Conservation (phyloP, 2,329 filamentous ascomycete species). For the Cercospora sesami region DNA sequence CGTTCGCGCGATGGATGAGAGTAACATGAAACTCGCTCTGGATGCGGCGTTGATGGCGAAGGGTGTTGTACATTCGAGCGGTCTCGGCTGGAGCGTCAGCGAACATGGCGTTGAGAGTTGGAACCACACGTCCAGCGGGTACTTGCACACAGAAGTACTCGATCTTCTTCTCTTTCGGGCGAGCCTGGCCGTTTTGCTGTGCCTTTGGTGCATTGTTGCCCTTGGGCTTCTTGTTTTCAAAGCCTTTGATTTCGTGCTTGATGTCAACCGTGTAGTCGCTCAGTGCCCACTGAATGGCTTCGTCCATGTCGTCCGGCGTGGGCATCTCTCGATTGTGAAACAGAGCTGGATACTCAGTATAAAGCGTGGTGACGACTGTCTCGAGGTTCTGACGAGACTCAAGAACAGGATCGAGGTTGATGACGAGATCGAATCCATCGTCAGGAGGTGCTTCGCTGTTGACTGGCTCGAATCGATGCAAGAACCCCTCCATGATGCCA, state of each 20-base stretch:
- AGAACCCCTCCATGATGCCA: conserved; percentile 92
- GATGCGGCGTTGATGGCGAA: conserved; percentile 71
- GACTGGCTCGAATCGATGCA: conserved; percentile 78
- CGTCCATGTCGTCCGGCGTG: conserved; percentile 70
- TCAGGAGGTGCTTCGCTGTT: conserved; percentile 70
- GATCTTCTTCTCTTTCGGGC: conserved; percentile 54
- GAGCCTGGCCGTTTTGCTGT: conserved; percentile 39
- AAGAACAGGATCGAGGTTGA: conserved; percentile 75
- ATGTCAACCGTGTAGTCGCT: conserved; percentile 74
- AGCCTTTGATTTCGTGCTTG: conserved; percentile 69
- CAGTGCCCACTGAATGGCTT: conserved; percentile 72
- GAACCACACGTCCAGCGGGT: conserved; percentile 52
- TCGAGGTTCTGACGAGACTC: conserved; percentile 87
- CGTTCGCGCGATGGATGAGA: conserved; percentile 74
- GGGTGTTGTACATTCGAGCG: conserved; percentile 70
- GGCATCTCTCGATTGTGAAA: conserved; percentile 65
- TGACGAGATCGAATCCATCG: conserved; percentile 75
- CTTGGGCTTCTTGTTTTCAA: conserved; percentile 43
- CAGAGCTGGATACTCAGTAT: conserved; percentile 75
- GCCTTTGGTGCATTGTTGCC: conserved; percentile 30
- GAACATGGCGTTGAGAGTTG: conserved; percentile 71
- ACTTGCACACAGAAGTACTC: conserved; percentile 67
- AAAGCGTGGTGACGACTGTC: conserved; percentile 68
- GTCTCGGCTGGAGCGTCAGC: conserved; percentile 53
- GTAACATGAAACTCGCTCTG: conserved; percentile 92